A percentile compares a stretch with the other conserved stretches of the same genome.
phyloP scores from a whole-genome alignment of 2,329 filamentous ascomycete species.

The Aspergillus quadrilineatus region DNA sequence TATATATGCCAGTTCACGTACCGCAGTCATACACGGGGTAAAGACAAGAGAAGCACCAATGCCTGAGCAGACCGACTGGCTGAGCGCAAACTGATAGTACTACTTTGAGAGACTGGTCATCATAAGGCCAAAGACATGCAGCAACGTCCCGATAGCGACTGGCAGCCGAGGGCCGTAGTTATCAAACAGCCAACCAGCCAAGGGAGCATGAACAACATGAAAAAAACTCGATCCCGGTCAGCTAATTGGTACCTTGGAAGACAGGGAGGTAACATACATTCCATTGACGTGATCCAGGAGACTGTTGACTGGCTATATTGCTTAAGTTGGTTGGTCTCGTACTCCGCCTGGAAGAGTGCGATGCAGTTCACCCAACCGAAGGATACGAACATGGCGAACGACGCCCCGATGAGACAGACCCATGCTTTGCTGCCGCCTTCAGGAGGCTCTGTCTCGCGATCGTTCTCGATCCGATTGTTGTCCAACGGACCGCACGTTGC shows the following conservation, averaged over 20 bases:
- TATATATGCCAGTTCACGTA: slow-evolving; percentile 43
- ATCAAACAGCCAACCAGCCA: slow-evolving; percentile 63
- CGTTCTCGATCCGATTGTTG: background rate
- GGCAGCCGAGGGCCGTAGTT: slow-evolving; percentile 59
- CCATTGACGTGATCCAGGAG: slow-evolving; percentile 56
- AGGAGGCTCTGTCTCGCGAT: background rate
- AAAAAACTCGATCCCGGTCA: background rate
- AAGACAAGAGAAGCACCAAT: slow-evolving; percentile 39
- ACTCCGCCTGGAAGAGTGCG: slow-evolving; percentile 61
- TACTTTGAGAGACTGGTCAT: slow-evolving; percentile 52
- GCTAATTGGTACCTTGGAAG: slow-evolving; percentile 22
- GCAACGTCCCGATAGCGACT: slow-evolving; percentile 48
- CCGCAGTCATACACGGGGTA: slow-evolving; percentile 20
- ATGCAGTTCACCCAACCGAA: slow-evolving; percentile 51
- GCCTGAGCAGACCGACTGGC: slow-evolving; percentile 52
- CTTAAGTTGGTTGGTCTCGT: slow-evolving; percentile 49
- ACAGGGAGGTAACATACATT: background rate
- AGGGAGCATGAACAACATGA: slow-evolving; percentile 31
- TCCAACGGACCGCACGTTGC: background rate
- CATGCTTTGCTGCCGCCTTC: slow-evolving; percentile 8
- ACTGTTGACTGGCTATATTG: slow-evolving; percentile 50
- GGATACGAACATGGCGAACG: slow-evolving; percentile 39
- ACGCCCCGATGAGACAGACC: background rate
- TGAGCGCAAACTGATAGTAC: slow-evolving; percentile 56
- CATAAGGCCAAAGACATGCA: slow-evolving; percentile 57